Evolutionary conservation across 768 basidiomycete genomes (phyloP).

Genomic region (Steccherinum ochraceum): DNA sequence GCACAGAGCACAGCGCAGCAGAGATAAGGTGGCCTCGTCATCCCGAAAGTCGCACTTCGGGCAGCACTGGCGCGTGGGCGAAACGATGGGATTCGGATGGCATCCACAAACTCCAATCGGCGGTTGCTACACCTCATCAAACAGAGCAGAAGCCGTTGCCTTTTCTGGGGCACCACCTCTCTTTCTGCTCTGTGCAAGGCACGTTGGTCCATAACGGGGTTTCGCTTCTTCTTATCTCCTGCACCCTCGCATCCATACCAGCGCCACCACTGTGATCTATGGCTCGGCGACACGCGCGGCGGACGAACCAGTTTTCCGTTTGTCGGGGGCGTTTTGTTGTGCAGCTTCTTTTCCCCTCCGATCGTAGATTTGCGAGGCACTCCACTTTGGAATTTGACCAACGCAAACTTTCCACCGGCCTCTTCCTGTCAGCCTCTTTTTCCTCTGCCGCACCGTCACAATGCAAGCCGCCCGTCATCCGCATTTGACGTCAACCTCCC

Average conservation of each 20-base stretch:
- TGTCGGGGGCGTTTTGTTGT: neutral
- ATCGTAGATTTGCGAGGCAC: neutral
- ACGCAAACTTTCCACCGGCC: neutral
- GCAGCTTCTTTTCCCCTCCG: neutral
- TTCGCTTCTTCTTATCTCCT: neutral
- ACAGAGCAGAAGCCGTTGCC: neutral
- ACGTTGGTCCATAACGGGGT: neutral
- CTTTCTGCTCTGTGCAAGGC: neutral
- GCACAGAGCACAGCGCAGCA: too few species aligned
- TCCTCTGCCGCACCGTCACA: neutral
- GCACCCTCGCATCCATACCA: too few species aligned
- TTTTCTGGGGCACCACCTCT: neutral
- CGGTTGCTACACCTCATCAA: too few species aligned
- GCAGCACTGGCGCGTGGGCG: too few species aligned
- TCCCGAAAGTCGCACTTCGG: too few species aligned
- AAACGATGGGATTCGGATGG: too few species aligned
- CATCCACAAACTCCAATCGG: too few species aligned
- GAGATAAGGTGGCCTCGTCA: too few species aligned
- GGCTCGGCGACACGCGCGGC: neutral
- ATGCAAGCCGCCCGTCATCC: neutral
- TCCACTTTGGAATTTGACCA: neutral
- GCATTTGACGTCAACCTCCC: constrained; percentile 2
- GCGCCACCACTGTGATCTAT: neutral
- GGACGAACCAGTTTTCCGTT: neutral
- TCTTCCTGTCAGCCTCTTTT: neutral